Evolutionary conservation across 75 land plant species (phyloP), one percentile per base, ranked within the genome.

Genomic region (Cryptomeria japonica): DNA sequence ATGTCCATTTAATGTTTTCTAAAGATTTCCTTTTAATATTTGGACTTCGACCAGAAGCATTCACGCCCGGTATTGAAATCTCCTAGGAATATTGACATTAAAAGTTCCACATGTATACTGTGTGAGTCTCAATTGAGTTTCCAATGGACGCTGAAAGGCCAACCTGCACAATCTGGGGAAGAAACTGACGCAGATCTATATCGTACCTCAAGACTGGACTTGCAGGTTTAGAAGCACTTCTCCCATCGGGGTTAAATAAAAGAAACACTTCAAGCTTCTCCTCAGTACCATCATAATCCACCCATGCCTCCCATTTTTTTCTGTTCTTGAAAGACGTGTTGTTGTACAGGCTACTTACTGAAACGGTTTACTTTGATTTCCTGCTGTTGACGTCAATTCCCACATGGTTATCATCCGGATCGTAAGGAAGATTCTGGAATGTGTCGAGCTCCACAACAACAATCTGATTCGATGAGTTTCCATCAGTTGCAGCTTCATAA

Each of bases 91-190:
- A 44, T 44, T 44, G 7, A 44, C 47, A 44, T 44, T 6, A 44
- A 44, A 44, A 44, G 8, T 44, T 44, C 47, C 47, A 44, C 7
- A 44, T 7, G 47, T 44, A 44, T 7, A 44, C 47, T 7, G 47
- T 44, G 7, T 93, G 94, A 11, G 73, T 37, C 83, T 94, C 93
- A 0, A 39, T 15, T 14, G 3, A 16, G 15, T 36, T n/a, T 11
- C 95, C 94, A 4, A 88, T 91, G 3, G 94, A 84, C 22, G 92
- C 93, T 28, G 94, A 90, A 90, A 94, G 90, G 9, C 94, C 95
- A 2, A 94, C 87, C 19, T 61, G 83, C 11, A 91, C 91, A 37
- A 10, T 16, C 47, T 89, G 85, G 0, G 89, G 91, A 11, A 94
- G 77, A 25, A 85, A 42, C 7, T 89, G 42, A 53, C 87, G 77